Percentiles rank a stretch among this genome's conserved stretches.
These are phyloP conservation scores for Fusarium sp. DNA, from an alignment of 2,329 filamentous ascomycete species.

Conservation along the genomic window DNA sequence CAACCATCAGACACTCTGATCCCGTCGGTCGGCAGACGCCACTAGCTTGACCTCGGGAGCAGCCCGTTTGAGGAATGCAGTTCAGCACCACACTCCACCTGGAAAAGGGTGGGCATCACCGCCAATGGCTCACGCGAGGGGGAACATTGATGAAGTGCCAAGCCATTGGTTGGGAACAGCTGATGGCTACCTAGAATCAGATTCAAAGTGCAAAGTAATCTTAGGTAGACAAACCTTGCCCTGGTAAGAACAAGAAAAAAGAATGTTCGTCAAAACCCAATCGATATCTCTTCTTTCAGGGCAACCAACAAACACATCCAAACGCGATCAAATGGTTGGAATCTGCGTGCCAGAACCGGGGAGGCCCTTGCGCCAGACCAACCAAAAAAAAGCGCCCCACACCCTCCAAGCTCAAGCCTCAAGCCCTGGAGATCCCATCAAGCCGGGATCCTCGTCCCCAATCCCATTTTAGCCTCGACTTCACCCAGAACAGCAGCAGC, in stretches of 20 bases:
- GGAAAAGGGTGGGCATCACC: constrained; percentile 31
- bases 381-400: constrained; percentile 6
- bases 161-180: constrained; percentile 5
- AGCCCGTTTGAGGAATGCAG: constrained; percentile 48
- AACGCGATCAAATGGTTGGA: constrained; percentile 26
- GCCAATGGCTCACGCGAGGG: constrained; percentile 28
- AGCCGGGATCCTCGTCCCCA: constrained; percentile 30
- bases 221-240: constrained; percentile 1
- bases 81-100: constrained; percentile 4
- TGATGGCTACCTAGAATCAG: not conserved
- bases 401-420: constrained; percentile 8
- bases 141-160: constrained; percentile 6
- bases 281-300: constrained; percentile 20
- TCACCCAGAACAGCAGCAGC: constrained; percentile 3
- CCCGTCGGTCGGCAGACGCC: constrained; percentile 38
- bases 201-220: not conserved
- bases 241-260: constrained; percentile 2
- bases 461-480: constrained; percentile 13
- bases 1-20: constrained; percentile 20
- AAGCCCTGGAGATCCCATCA: constrained; percentile 28
- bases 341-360: constrained; percentile 29
- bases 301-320: constrained; percentile 8
- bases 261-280: constrained; percentile 2
- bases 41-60: constrained; percentile 44
- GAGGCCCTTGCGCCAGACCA: constrained; percentile 17